A percentile compares a stretch with the other conserved stretches of the same genome.
phyloP scores from a whole-genome alignment of 2,329 filamentous ascomycete genomes.

The Microsporum ferrugineum region DNA sequence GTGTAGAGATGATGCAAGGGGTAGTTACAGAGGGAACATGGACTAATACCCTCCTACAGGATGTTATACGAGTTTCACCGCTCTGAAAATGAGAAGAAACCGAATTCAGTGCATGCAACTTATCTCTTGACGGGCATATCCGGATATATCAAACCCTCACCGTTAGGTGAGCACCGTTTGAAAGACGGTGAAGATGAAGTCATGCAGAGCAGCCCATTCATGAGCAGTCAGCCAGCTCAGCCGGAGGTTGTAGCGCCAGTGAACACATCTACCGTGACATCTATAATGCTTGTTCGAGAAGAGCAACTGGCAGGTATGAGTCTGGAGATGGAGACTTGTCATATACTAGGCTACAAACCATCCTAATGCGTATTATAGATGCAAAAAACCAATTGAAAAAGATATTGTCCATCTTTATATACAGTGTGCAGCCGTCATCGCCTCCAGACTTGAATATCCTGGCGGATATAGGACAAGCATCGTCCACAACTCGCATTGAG shows the following conservation, averaged over 20 bases:
- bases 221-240: constrained; percentile 52
- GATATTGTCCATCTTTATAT: constrained; percentile 73
- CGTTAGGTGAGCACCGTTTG: constrained; percentile 29
- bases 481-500: constrained; percentile 47
- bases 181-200: constrained; percentile 54
- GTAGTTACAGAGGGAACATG: neutral
- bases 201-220: constrained; percentile 55
- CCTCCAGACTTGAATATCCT: constrained; percentile 62
- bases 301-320: constrained; percentile 55
- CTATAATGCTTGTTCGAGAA: constrained; percentile 58
- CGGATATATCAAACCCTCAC: constrained; percentile 26
- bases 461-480: constrained; percentile 55
- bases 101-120: constrained; percentile 74
- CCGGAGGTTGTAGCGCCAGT: constrained; percentile 38
- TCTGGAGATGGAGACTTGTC: neutral
- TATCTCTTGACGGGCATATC: constrained; percentile 71
- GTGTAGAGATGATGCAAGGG: constrained; percentile 19
- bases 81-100: constrained; percentile 62
- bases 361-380: constrained; percentile 37
- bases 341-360: constrained; percentile 1
- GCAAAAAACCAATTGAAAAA: constrained; percentile 56
- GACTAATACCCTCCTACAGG: constrained; percentile 33
- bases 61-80: constrained; percentile 81
- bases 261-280: constrained; percentile 43
- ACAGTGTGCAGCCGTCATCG: constrained; percentile 64